Conservation (phyloP, 148 eudicot genomes). For the Heliosperma pusillum region DNA sequence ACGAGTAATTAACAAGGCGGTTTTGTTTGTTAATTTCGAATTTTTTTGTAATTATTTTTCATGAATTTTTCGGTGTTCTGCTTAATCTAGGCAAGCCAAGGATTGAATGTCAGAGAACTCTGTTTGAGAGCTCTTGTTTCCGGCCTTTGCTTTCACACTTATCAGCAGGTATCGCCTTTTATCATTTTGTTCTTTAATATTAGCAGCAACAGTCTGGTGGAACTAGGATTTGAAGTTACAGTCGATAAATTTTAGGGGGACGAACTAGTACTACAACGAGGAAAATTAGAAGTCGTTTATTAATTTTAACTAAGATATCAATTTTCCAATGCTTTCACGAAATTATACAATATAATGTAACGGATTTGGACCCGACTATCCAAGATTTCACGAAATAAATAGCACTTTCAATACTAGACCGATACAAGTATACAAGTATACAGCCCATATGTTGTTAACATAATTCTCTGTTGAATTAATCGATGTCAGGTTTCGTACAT, state of each 20-base stretch:
- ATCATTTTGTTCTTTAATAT: neutral
- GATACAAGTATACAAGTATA: neutral
- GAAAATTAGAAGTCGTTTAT: too few relatives aligned
- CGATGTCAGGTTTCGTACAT: conserved; percentile 62
- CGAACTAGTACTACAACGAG: neutral
- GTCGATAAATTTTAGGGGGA: neutral
- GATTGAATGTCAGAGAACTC: conserved; percentile 27
- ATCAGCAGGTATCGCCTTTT: conserved; percentile 26
- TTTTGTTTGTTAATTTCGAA: too few relatives aligned
- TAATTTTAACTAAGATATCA: too few relatives aligned
- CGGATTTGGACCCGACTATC: too few relatives aligned
- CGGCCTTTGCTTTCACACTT: conserved; percentile 35
- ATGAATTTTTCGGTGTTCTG: neutral
- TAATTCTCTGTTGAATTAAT: neutral
- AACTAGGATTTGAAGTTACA: neutral
- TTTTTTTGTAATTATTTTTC: too few relatives aligned
- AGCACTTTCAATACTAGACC: too few relatives aligned
- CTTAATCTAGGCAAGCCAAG: conserved; percentile 26
- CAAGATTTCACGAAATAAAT: too few relatives aligned
- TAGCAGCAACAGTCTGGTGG: neutral
- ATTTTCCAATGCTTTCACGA: too few relatives aligned
- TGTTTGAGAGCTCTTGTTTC: conserved; percentile 27
- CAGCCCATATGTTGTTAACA: too few relatives aligned
- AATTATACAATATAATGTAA: too few relatives aligned
- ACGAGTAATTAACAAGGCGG: too few relatives aligned